Percentiles rank a stretch among this genome's conserved stretches.
phyloP scores from a whole-genome alignment of 1,284 basidiomycete genomes.

The Sutorius eximius region DNA sequence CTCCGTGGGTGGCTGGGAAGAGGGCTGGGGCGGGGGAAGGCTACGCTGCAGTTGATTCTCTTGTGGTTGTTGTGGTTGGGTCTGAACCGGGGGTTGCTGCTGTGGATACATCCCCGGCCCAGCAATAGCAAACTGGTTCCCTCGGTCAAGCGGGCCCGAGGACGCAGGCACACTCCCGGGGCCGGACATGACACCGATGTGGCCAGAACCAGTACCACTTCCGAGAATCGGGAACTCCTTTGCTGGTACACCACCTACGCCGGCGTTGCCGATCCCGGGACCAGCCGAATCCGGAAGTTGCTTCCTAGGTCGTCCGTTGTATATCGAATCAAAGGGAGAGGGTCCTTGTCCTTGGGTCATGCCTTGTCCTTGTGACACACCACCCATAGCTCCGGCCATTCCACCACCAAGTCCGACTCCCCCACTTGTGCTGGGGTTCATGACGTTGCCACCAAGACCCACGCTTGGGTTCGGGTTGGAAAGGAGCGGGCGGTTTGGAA shows the following conservation, averaged over 20 bases:
- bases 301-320: slow-evolving; percentile 76
- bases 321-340: slow-evolving; percentile 70
- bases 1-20: slow-evolving; percentile 27
- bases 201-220: slow-evolving; percentile 33
- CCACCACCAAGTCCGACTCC: slow-evolving; percentile 13
- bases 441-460: slow-evolving; percentile 15
- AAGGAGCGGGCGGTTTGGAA: slow-evolving; percentile 81
- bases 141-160: slow-evolving; percentile 51
- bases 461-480: slow-evolving; percentile 56
- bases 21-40: slow-evolving; percentile 22
- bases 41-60: slow-evolving; percentile 24
- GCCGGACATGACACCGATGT: slow-evolving; percentile 49
- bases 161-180: slow-evolving; percentile 49
- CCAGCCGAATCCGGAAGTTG: slow-evolving; percentile 60
- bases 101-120: slow-evolving; percentile 43
- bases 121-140: slow-evolving; percentile 43
- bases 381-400: slow-evolving; percentile 13
- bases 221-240: slow-evolving; percentile 73
- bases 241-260: slow-evolving; percentile 30
- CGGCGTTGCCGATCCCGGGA: slow-evolving; percentile 13
- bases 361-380: slow-evolving; percentile 16
- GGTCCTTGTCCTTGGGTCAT: slow-evolving; percentile 23
- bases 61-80: slow-evolving; percentile 25
- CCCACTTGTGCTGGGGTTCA: slow-evolving; percentile 18
- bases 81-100: slow-evolving; percentile 25